These are phyloP conservation scores for Pseudogymnoascus sp. DNA, from an alignment of 2,329 filamentous ascomycete genomes.

Conservation along the genomic window DNA sequence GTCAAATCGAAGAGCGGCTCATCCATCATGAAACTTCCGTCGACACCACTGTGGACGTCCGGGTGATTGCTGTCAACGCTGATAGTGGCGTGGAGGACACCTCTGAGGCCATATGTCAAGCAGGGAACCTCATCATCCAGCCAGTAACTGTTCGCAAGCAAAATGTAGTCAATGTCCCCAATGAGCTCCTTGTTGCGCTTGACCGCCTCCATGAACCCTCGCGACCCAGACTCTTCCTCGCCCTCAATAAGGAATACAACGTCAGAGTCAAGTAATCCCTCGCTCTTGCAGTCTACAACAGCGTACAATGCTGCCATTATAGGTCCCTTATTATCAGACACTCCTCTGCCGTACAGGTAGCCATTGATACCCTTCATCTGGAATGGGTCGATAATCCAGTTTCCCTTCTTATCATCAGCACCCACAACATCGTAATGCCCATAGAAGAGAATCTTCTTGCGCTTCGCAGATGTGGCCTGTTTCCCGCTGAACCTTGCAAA, in stretches of 20 bases:
- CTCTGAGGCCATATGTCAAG: slow-evolving; percentile 85
- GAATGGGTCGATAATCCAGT: slow-evolving; percentile 86
- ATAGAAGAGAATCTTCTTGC: slow-evolving; percentile 91
- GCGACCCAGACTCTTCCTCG: slow-evolving; percentile 89
- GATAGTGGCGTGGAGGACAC: slow-evolving; percentile 87
- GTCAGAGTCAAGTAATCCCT: slow-evolving; percentile 77
- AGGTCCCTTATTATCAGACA: slow-evolving; percentile 95
- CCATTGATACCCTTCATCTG: slow-evolving; percentile 82
- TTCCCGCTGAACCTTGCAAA: slow-evolving; percentile 80
- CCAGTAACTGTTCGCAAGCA: slow-evolving; percentile 98
- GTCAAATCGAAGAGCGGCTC: slow-evolving; percentile 91
- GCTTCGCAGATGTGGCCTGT: slow-evolving; percentile 52
- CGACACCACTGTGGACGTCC: slow-evolving; percentile 93
- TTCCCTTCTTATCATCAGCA: slow-evolving; percentile 71
- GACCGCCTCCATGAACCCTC: slow-evolving; percentile 81
- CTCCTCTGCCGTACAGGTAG: slow-evolving; percentile 90
- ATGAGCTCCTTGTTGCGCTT: slow-evolving; percentile 74
- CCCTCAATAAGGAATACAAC: slow-evolving; percentile 93
- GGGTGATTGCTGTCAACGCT: slow-evolving; percentile 79
- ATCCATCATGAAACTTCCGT: slow-evolving; percentile 81
- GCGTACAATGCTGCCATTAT: slow-evolving; percentile 91
- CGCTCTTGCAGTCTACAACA: slow-evolving; percentile 77
- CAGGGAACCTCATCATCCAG: slow-evolving; percentile 93
- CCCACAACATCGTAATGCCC: slow-evolving; percentile 97
- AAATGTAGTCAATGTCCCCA: slow-evolving; percentile 85